Conservation (phyloP, 805 yeast species). For the Cyberlindnera amylophila region DNA sequence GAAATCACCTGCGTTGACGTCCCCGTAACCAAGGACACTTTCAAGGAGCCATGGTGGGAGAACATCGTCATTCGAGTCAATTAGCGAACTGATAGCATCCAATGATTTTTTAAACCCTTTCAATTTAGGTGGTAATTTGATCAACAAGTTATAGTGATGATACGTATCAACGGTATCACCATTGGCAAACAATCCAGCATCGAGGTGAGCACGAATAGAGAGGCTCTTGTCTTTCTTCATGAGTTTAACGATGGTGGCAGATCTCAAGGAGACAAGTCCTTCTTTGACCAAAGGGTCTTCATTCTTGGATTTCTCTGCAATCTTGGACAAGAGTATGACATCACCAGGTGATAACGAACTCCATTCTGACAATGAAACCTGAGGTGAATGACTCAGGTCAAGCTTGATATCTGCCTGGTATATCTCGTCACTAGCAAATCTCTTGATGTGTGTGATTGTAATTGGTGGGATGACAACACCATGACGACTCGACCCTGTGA, state of each 20-base stretch:
- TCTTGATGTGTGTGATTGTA: background rate
- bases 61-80: constrained; percentile 4
- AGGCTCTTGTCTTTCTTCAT: background rate
- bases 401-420: background rate
- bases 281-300: constrained; percentile 6
- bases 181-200: background rate
- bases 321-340: constrained; percentile 10
- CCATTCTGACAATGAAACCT: constrained; percentile 13
- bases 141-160: constrained; percentile 24
- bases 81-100: constrained; percentile 3
- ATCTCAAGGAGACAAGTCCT: constrained; percentile 7
- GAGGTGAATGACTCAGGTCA: background rate
- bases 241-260: background rate
- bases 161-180: background rate
- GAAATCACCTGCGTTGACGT: constrained; percentile 7
- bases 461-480: constrained; percentile 3
- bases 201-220: background rate
- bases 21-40: constrained; percentile 32
- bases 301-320: constrained; percentile 10
- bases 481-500: constrained; percentile 22
- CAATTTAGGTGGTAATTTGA: constrained; percentile 21
- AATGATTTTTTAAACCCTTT: background rate
- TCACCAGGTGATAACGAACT: constrained; percentile 12
- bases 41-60: constrained; percentile 36
- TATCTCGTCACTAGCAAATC: background rate